A percentile compares a stretch with the other conserved stretches of the same genome.
Evolutionary conservation across 306 rosid species (phyloP).

Genomic region (Rosa multiflora): DNA sequence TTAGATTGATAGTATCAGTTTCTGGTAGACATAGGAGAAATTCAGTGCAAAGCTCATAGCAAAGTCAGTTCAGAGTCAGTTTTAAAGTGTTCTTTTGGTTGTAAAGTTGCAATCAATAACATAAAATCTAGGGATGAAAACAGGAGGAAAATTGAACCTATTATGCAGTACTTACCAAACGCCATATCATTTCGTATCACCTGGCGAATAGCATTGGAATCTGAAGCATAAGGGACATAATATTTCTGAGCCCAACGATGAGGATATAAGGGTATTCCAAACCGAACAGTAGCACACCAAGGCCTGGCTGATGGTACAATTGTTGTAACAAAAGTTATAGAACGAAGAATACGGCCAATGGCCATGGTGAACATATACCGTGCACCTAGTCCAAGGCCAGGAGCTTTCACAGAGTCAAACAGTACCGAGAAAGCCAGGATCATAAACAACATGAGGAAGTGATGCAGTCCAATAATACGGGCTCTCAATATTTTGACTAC

Average conservation of each 20-base stretch:
- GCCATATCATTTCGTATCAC: slow-evolving; percentile 63
- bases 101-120: background rate
- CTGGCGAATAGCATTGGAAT: slow-evolving; percentile 54
- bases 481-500: slow-evolving; percentile 80
- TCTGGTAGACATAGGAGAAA: background rate
- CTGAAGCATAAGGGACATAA: slow-evolving; percentile 79
- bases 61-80: background rate
- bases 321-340: slow-evolving; percentile 78
- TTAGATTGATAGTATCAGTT: background rate
- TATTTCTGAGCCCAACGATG: slow-evolving; percentile 91
- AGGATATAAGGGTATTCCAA: slow-evolving; percentile 62
- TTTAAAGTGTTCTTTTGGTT: background rate
- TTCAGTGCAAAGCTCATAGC: background rate
- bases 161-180: slow-evolving; percentile 52
- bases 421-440: slow-evolving; percentile 94
- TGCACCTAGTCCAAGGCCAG: slow-evolving; percentile 95
- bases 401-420: slow-evolving; percentile 83
- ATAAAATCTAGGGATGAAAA: background rate
- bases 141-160: slow-evolving; percentile 16
- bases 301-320: slow-evolving; percentile 92
- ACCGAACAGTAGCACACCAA: slow-evolving; percentile 82
- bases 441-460: slow-evolving; percentile 90
- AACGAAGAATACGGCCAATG: slow-evolving; percentile 83
- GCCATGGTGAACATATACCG: slow-evolving; percentile 98
- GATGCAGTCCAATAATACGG: slow-evolving; percentile 76